phyloP scores from a whole-genome alignment of 371 early-diverging fungal genomes.

The Apophysomyces trapeziformis region DNA sequence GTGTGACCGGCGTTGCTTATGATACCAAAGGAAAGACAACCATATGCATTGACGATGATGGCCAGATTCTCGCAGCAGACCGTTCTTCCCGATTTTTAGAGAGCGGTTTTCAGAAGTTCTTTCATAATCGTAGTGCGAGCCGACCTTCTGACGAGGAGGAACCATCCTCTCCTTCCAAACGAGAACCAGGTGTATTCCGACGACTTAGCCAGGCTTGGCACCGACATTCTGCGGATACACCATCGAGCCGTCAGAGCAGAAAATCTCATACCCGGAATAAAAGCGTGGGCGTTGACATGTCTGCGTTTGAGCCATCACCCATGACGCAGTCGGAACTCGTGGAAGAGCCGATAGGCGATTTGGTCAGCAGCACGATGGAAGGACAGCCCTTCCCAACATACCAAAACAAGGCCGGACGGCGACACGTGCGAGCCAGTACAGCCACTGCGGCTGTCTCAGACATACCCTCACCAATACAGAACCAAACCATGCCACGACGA shows the following conservation, averaged over 20 bases:
- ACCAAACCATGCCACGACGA: constrained; percentile 8
- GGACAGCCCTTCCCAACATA: neutral
- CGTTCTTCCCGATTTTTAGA: constrained; percentile 14
- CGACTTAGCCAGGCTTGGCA: constrained; percentile 25
- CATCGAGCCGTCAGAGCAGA: neutral
- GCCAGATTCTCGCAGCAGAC: constrained; percentile 17
- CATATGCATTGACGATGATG: constrained; percentile 23
- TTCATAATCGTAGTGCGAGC: neutral
- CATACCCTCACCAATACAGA: constrained; percentile 23
- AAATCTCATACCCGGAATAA: neutral
- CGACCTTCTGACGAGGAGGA: neutral
- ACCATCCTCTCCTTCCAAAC: neutral
- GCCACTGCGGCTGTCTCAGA: constrained; percentile 20
- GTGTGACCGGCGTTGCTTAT: constrained; percentile 18
- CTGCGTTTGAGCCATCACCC: neutral
- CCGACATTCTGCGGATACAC: constrained; percentile 7
- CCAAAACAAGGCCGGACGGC: neutral
- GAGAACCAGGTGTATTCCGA: constrained; percentile 18
- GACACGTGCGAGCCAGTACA: constrained; percentile 1
- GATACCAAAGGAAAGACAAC: constrained; percentile 26
- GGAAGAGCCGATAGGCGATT: neutral
- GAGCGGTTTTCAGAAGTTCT: constrained; percentile 19
- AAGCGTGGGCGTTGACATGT: neutral
- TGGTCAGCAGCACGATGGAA: neutral
- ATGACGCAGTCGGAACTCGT: neutral